Evolutionary conservation across 164 flowering plant genomes (phyloP).

Genomic region (Buxus sempervirens): DNA sequence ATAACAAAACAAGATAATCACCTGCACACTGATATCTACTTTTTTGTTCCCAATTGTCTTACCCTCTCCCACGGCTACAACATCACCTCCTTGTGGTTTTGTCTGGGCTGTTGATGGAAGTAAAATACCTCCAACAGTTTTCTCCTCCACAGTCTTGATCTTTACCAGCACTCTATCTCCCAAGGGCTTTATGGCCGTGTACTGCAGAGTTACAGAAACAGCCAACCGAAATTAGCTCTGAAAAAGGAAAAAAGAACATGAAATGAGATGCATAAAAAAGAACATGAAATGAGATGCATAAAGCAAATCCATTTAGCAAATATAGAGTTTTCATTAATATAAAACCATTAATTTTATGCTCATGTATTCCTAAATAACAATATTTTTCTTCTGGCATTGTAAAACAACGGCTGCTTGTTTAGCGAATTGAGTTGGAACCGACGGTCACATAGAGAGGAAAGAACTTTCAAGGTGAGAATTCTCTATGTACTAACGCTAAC

Average conservation of each 20-base stretch:
- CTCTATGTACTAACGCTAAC: too few species aligned
- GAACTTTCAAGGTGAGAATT: too few species aligned
- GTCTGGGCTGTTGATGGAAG: conserved; percentile 76
- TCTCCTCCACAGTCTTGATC: conserved; percentile 73
- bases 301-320: neutral
- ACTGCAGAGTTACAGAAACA: conserved; percentile 36
- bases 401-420: too few species aligned
- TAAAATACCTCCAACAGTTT: conserved; percentile 73
- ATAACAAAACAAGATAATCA: conserved; percentile 14
- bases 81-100: conserved; percentile 93
- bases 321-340: too few species aligned
- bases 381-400: too few species aligned
- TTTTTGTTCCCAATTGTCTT: conserved; percentile 66
- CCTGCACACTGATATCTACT: conserved; percentile 65
- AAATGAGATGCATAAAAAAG: neutral
- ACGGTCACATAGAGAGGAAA: too few species aligned
- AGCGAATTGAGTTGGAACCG: too few species aligned
- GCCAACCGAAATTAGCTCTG: neutral
- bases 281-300: neutral
- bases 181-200: conserved; percentile 79
- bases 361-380: too few species aligned
- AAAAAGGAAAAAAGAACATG: neutral
- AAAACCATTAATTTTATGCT: too few species aligned
- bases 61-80: conserved; percentile 94
- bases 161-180: conserved; percentile 90